phyloP scores from a whole-genome alignment of 148 eudicot species.

The Spergularia marina region DNA sequence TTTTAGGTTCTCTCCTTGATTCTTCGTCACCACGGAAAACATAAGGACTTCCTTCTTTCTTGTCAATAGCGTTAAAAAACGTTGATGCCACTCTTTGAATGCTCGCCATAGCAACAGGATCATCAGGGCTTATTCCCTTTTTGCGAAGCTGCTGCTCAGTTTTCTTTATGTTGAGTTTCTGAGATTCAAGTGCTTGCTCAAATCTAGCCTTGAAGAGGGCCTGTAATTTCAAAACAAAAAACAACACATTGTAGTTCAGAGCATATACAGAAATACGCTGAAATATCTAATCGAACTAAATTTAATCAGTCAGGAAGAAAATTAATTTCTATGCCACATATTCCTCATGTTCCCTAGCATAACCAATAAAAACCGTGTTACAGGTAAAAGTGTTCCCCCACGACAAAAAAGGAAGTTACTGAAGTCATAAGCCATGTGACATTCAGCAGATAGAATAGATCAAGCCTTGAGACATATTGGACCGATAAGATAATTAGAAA shows the following conservation, averaged over 20 bases:
- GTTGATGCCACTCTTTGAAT: conserved; percentile 93
- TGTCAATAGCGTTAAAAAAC: conserved; percentile 90
- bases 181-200: conserved; percentile 98
- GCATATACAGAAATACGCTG: background rate
- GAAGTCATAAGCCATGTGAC: background rate
- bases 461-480: background rate
- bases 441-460: background rate
- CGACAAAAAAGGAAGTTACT: background rate
- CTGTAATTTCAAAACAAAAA: conserved; percentile 40
- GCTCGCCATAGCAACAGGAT: conserved; percentile 96
- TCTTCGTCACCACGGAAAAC: conserved; percentile 60
- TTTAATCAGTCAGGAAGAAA: background rate
- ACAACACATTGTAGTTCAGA: background rate
- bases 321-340: background rate
- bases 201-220: conserved; percentile 98
- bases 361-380: no score
- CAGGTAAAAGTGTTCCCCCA: no score
- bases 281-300: no score
- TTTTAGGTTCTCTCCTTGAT: conserved; percentile 23
- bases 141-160: conserved; percentile 81
- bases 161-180: conserved; percentile 91
- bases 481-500: background rate
- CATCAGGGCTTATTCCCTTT: conserved; percentile 92
- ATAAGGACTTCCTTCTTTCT: conserved; percentile 90
- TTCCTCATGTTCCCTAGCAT: no score